Conservation (phyloP, 2,329 filamentous ascomycete species). For the Talaromyces islandicus region DNA sequence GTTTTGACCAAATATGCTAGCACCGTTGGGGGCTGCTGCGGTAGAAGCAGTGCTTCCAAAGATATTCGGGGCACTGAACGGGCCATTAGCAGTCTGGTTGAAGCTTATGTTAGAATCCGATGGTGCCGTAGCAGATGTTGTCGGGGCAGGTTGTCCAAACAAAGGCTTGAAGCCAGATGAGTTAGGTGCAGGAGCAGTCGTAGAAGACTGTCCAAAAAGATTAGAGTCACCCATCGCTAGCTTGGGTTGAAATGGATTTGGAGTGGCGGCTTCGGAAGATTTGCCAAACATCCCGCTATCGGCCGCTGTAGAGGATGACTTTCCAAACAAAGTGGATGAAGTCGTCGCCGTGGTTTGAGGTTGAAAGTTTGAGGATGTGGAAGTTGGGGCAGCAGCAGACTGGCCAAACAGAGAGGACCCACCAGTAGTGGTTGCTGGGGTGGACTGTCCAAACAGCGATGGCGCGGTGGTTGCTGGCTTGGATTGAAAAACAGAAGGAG, state of each 20-base stretch:
- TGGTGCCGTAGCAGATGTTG: background rate
- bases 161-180: background rate
- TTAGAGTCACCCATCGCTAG: conserved; percentile 3
- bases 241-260: conserved; percentile 2
- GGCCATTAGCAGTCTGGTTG: background rate
- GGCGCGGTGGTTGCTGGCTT: conserved; percentile 6
- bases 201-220: conserved; percentile 5
- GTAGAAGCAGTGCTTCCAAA: conserved; percentile 1
- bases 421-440: conserved; percentile 14
- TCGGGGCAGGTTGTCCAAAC: background rate
- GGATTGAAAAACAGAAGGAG: background rate
- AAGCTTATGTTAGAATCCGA: background rate
- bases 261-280: background rate
- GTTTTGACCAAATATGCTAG: conserved; percentile 9
- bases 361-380: conserved; percentile 14
- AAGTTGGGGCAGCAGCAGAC: conserved; percentile 15
- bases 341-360: conserved; percentile 12
- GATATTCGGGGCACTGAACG: background rate
- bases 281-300: background rate
- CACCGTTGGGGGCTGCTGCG: conserved; percentile 5
- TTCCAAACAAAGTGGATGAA: background rate
- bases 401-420: conserved; percentile 23
- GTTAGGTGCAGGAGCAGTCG: background rate
- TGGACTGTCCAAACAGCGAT: conserved; percentile 10
- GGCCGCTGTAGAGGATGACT: background rate